Evolutionary conservation across 768 basidiomycete species (phyloP).

Genomic region (Suillus spraguei): DNA sequence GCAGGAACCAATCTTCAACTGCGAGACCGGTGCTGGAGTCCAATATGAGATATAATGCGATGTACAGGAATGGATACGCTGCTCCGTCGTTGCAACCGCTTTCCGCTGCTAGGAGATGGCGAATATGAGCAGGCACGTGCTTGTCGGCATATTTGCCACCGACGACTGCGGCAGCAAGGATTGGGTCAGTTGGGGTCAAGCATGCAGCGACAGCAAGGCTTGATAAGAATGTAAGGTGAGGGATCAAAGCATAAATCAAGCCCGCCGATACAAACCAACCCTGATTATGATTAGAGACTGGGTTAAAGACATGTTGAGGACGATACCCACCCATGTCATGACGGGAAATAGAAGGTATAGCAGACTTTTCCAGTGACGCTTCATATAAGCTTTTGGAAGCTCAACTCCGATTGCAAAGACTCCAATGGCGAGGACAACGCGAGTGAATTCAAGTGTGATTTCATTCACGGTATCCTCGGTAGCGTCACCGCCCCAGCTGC

Average conservation of each 20-base stretch:
- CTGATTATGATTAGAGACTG: conserved; percentile 35
- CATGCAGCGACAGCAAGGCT: conserved; percentile 90
- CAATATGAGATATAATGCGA: conserved; percentile 85
- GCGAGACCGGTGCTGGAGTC: conserved; percentile 64
- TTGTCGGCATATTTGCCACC: conserved; percentile 98
- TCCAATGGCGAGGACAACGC: conserved; percentile 93
- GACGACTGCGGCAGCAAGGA: conserved; percentile 53
- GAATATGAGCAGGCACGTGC: conserved; percentile 87
- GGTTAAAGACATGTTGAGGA: conserved; percentile 12
- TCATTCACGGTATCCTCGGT: conserved; percentile 55
- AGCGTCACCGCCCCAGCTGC: conserved; percentile 62
- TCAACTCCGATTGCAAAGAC: conserved; percentile 99
- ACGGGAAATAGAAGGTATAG: conserved; percentile 81
- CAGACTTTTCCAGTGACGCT: conserved; percentile 89
- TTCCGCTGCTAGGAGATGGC: conserved; percentile 68
- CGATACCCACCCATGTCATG: conserved; percentile 75
- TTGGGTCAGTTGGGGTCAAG: conserved; percentile 78
- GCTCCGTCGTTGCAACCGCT: conserved; percentile 97
- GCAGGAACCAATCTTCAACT: conserved; percentile 84
- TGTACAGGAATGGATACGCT: conserved; percentile 91
- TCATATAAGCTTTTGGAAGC: conserved; percentile 94
- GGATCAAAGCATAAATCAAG: conserved; percentile 91
- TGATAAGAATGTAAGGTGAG: conserved; percentile 86
- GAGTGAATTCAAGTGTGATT: conserved; percentile 87
- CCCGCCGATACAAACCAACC: conserved; percentile 95